These are phyloP conservation scores for Akanthomyces dipterigenus DNA, from an alignment of 2,329 filamentous ascomycete genomes.

Conservation along the genomic window DNA sequence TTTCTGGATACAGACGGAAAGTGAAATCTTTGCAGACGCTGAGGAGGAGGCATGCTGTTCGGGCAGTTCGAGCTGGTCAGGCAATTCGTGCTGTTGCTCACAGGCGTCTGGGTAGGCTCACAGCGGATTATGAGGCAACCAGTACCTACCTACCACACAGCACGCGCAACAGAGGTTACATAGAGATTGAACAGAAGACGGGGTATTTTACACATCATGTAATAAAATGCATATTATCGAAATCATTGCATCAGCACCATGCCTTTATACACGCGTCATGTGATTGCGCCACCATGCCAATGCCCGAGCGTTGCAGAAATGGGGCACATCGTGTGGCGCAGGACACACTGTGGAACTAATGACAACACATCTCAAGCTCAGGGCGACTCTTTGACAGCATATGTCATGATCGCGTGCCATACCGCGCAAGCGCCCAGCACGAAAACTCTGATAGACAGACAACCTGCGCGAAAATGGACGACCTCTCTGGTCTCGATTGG, in stretches of 20 bases:
- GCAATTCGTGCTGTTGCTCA: too few relatives aligned
- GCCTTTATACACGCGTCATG: background rate
- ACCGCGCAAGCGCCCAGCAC: background rate
- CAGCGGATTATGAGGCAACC: too few relatives aligned
- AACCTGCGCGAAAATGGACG: constrained; percentile 43
- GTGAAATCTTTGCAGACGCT: background rate
- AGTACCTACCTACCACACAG: too few relatives aligned
- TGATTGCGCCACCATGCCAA: constrained; percentile 1
- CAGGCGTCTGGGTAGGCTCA: too few relatives aligned
- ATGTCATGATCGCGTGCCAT: constrained; percentile 1
- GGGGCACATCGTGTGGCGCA: constrained; percentile 8
- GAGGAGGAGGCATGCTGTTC: background rate
- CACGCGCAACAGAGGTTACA: too few relatives aligned
- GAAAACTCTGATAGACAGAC: background rate
- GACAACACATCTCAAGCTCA: constrained; percentile 1
- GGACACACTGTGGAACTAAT: background rate
- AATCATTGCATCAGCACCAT: background rate
- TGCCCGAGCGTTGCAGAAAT: background rate
- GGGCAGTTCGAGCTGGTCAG: too few relatives aligned
- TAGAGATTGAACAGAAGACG: too few relatives aligned
- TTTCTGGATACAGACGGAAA: background rate
- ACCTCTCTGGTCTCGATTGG: constrained; percentile 56
- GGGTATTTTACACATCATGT: background rate
- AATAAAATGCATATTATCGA: background rate
- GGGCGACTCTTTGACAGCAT: background rate